These are phyloP conservation scores for Macrolepiota fuliginosa DNA, from an alignment of 768 basidiomycete species.

Conservation along the genomic window DNA sequence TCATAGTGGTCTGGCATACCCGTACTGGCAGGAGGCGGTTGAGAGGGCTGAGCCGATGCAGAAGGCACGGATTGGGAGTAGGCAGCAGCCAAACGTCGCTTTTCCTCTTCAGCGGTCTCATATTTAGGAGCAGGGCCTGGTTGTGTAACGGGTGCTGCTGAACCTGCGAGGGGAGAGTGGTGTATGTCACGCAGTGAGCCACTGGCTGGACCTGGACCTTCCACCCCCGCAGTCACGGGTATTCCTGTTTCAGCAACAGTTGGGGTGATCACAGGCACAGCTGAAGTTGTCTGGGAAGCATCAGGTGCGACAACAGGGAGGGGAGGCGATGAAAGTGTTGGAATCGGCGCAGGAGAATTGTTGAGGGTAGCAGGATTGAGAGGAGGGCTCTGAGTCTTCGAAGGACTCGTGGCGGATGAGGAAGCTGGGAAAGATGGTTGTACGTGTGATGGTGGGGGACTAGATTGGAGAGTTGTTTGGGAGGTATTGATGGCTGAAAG, in stretches of 20 bases:
- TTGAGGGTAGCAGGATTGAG: conserved; percentile 34
- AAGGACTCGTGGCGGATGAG: background rate
- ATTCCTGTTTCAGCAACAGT: conserved; percentile 77
- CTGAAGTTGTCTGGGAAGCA: background rate
- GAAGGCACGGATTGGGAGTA: conserved; percentile 34
- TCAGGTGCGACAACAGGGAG: conserved; percentile 17
- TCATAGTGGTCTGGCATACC: conserved; percentile 9
- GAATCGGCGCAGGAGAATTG: conserved; percentile 37
- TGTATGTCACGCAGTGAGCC: conserved; percentile 59
- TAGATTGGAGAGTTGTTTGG: conserved; percentile 19
- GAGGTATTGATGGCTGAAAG: conserved; percentile 52
- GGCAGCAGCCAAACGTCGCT: conserved; percentile 47
- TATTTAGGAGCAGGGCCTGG: conserved; percentile 25
- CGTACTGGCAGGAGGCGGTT: conserved; percentile 3
- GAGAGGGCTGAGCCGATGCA: conserved; percentile 16
- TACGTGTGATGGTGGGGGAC: conserved; percentile 19
- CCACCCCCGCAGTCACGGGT: conserved; percentile 58
- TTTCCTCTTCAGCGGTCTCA: conserved; percentile 66
- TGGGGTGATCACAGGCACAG: conserved; percentile 30
- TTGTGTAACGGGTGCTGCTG: conserved; percentile 26
- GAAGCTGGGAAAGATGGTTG: conserved; percentile 14
- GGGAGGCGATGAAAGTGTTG: conserved; percentile 19
- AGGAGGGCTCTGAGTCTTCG: conserved; percentile 23
- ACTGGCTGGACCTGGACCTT: conserved; percentile 63
- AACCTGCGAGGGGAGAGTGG: conserved; percentile 31